These are phyloP conservation scores for Verticillium longisporum DNA, from an alignment of 2,329 filamentous ascomycete genomes.

Conservation along the genomic window DNA sequence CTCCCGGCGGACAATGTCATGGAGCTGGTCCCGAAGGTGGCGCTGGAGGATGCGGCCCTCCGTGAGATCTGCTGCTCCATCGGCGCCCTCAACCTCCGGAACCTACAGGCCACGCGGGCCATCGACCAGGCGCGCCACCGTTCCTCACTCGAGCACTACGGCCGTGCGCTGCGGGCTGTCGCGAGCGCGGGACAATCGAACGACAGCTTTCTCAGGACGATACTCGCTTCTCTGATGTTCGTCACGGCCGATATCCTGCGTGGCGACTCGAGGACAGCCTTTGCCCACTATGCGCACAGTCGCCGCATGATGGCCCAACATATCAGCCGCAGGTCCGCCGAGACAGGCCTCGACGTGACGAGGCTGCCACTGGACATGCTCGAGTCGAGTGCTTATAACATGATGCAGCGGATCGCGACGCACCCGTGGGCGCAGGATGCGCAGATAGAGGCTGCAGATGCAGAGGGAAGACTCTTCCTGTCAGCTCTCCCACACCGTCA, in stretches of 20 bases:
- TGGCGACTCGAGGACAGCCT: background rate
- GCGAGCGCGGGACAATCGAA: background rate
- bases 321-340: background rate
- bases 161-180: conserved; percentile 1
- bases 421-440: conserved; percentile 3
- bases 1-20: background rate
- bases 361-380: background rate
- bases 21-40: conserved; percentile 1
- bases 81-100: background rate
- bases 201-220: background rate
- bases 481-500: conserved; percentile 2
- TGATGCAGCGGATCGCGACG: conserved; percentile 4
- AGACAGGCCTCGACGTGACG: background rate
- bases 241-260: conserved; percentile 3
- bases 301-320: conserved; percentile 7
- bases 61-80: conserved; percentile 6
- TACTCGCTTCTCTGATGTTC: conserved; percentile 6
- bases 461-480: conserved; percentile 1
- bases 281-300: conserved; percentile 2
- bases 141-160: conserved; percentile 5
- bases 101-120: background rate
- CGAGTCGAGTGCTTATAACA: conserved; percentile 2
- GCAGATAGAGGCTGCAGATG: background rate
- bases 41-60: background rate
- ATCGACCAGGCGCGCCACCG: background rate